Evolutionary conservation across 257 asterid species (phyloP).

Genomic region (Rubia yunnanensis): DNA sequence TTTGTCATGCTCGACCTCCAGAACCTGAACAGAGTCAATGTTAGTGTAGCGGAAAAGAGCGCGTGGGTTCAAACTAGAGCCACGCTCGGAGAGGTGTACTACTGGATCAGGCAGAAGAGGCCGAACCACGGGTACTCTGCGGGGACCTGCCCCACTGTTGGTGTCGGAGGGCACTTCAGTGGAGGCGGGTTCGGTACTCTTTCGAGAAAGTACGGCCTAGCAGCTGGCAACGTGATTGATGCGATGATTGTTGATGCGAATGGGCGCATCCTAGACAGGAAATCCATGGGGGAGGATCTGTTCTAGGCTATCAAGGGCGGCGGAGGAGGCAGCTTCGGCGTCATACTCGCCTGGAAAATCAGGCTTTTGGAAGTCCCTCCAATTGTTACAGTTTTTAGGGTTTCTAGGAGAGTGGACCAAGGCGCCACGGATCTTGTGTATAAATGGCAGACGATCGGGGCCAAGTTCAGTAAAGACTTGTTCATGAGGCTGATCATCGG

Average conservation of each 20-base stretch:
- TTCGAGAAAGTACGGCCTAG: neutral
- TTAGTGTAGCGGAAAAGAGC: constrained; percentile 26
- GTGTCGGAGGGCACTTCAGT: neutral
- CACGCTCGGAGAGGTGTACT: constrained; percentile 43
- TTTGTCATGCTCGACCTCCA: constrained; percentile 35
- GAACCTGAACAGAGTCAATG: constrained; percentile 25
- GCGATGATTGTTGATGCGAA: neutral
- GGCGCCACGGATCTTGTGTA: constrained; percentile 21
- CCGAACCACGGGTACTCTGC: constrained; percentile 11
- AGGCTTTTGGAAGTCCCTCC: neutral
- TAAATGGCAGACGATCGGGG: constrained; percentile 41
- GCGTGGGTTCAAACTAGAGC: constrained; percentile 53
- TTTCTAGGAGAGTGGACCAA: neutral
- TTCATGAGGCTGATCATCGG: constrained; percentile 38
- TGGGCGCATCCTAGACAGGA: neutral
- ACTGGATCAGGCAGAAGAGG: constrained; percentile 26
- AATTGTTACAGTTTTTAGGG: neutral
- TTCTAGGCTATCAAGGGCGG: neutral
- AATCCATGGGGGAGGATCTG: neutral
- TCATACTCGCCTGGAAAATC: neutral
- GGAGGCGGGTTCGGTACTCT: neutral
- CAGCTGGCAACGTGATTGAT: neutral
- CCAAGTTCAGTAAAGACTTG: constrained; percentile 25
- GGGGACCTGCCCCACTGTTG: neutral
- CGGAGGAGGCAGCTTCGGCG: neutral